Evolutionary conservation across 164 flowering plant genomes (phyloP), one percentile per base, ranked within the genome.

Genomic region (Vitis riparia): DNA sequence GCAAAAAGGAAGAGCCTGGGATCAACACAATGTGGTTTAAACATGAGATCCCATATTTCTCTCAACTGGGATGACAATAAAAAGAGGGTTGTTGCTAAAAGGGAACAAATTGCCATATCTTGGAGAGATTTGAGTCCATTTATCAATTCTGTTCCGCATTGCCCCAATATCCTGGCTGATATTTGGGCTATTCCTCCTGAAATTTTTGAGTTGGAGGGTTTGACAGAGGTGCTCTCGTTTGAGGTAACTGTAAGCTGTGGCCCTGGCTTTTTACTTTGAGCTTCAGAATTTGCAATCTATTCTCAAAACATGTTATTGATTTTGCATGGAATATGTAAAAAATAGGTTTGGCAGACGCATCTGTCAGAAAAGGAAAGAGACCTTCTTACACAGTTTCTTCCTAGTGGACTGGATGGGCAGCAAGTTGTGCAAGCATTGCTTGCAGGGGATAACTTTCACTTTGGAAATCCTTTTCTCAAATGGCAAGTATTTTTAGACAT

Each of bases 381-480:
- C 59, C 58, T 73, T 80, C 92, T 94, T 19, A 63, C 51, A 50
- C 85, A 89, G 78, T 89, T 89, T 73, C 91, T 94, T 73, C 98
- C 98, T 52, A 73, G 69, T 73, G 91, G 79, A 56, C 51, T 44
- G 37, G 86, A 86, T 48, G 73, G 75, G n/a, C 84, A 86, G 65
- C 55, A 85, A 63, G 79, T 81, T 68, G 80, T 94, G 70, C 78
- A 78, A 69, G 71, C 82, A 52, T 80, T 94, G 82, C 89, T 94
- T 73, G 60, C 63, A 9, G 94, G 93, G 76, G 86, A 85, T 29
- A 89, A 91, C 77, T 75, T 89, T 67, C 84, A 86, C 72, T 94
- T 92, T 76, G 97, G 98, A 69, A 94, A 89, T 76, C 94, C 93
- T 67, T 84, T 88, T 70, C 68, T 81, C 12, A 80, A 83, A 69